Evolutionary conservation across 768 basidiomycete genomes (phyloP), one percentile per base, ranked within the genome.

Genomic region (Phlebiopsis flavidoalba): DNA sequence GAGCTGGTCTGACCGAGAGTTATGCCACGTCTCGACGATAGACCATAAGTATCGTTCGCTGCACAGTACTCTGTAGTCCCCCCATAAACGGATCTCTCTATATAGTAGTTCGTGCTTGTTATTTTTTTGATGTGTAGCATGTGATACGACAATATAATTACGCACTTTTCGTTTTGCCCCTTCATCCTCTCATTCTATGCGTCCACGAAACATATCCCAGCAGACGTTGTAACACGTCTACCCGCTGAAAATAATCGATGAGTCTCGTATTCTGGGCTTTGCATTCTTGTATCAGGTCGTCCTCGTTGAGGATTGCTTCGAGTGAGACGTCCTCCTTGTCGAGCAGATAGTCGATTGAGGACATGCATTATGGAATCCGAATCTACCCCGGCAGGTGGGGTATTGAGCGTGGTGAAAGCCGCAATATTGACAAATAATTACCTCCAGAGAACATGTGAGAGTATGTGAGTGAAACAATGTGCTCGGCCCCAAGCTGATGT

Each of bases 1-100:
- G 57, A 97, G 79, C 60, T 88, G 84, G 10, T 85, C 79, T 55
- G 83, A 79, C 66, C 88, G 79, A 66, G 80, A 81, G n/a, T n/a
- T 67, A 96, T 78, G 67, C n/a, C 93, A 91, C 1, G 92, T 93
- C 74, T 95, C 93, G 52, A 94, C 87, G 68, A 98, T 92, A 21
- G 89, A 91, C 89, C 94, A 97, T 74, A 96, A n/a, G n/a, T 88
- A 67, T 96, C 95, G n/a, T n/a, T n/a, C n/a, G 73, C 92, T 91
- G 75, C 94, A 95, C 36, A 98, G 83, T 22, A 98, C 93, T 72
- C 96, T 26, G 95, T 94, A 15, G 93, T n/a, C n/a, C n/a, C n/a
- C n/a, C 89, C 21, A 95, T 85, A 68, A 92, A 89, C 1, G 95
- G 93, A 73, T 93, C 98, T 74, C 98, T 74, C 95, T 97, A 5